Conservation (phyloP, 2,329 filamentous ascomycete species). For the Phialemonium atrogriseum region DNA sequence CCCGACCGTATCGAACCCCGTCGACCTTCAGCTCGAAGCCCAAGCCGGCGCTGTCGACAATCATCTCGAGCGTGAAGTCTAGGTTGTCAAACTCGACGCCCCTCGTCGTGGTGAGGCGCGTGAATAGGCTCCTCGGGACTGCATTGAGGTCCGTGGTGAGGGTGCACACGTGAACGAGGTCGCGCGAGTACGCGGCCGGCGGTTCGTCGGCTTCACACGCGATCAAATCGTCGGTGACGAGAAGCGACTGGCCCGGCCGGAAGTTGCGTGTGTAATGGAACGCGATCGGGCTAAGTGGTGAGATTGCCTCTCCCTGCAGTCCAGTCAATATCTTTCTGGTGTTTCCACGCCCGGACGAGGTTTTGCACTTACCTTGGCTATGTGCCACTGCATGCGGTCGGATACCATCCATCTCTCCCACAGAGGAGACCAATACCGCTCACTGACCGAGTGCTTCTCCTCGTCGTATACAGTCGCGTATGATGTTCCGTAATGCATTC, state of each 20-base stretch:
- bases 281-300: slow-evolving; percentile 63
- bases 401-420: slow-evolving; percentile 81
- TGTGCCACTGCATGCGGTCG: slow-evolving; percentile 81
- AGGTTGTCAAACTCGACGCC: slow-evolving; percentile 77
- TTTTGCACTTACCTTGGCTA: slow-evolving; percentile 53
- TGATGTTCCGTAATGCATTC: slow-evolving; percentile 72
- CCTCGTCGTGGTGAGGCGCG: slow-evolving; percentile 66
- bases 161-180: slow-evolving; percentile 67
- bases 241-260: slow-evolving; percentile 64
- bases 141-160: slow-evolving; percentile 72
- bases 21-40: slow-evolving; percentile 75
- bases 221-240: slow-evolving; percentile 75
- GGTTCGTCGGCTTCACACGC: slow-evolving; percentile 63
- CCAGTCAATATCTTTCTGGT: not conserved
- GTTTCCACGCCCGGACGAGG: not conserved
- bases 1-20: slow-evolving; percentile 66
- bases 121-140: slow-evolving; percentile 66
- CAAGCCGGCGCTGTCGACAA: slow-evolving; percentile 67
- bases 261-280: slow-evolving; percentile 86
- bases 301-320: slow-evolving; percentile 61
- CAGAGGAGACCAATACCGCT: slow-evolving; percentile 70
- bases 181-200: slow-evolving; percentile 49
- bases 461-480: slow-evolving; percentile 78
- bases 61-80: slow-evolving; percentile 77
- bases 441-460: slow-evolving; percentile 61